Evolutionary conservation across 2,329 filamentous ascomycete species (phyloP), one percentile per base, ranked within the genome.

Genomic region (Chaetomium sp.): DNA sequence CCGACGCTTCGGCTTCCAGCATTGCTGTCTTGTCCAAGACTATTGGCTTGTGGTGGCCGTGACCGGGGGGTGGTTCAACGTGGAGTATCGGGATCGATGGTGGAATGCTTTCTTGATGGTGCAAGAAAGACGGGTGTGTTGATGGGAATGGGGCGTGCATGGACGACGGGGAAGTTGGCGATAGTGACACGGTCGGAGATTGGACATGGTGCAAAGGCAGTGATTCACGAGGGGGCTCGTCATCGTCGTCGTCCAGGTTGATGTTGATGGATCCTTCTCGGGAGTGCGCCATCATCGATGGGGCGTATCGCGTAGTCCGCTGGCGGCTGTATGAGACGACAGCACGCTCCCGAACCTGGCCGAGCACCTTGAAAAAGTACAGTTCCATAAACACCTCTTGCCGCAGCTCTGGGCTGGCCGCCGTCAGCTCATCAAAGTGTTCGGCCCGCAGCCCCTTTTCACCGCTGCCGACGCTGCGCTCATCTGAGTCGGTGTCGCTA

Each of bases 341-440:
- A 4, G 73, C 70, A 8, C 67, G 65, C 5, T 64, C 61, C 9
- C 75, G 65, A 2, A 80, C 76, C 3, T 67, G 64, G 2, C 61
- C 67, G 5, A 74, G 71, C 11, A 82, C 70, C 0, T 69, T 62
- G 9, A 70, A 59, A 59, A 81, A 82, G 62, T 82, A 82, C 1
- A 79, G 74, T 2, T 74, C 68, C 70, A 82, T 75, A n/a, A 82
- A 72, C 9, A 70, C 70, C 27, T 72, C 66, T 58, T 81, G 77
- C 37, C 77, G 73, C 12, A 76, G 72, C 33, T 79, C 77, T 0
- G 78, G 74, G 10, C 72, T 69, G 0, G 74, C 75, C 8, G 72
- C 67, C 53, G 75, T 71, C 37, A 82, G 74, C 9, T 78, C 73
- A 11, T 74, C 70, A 36, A 81, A 77, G 3, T 64, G 53, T 45